Evolutionary conservation across 2,329 filamentous ascomycete genomes (phyloP).

Genomic region (Hymenoscyphus linearis): DNA sequence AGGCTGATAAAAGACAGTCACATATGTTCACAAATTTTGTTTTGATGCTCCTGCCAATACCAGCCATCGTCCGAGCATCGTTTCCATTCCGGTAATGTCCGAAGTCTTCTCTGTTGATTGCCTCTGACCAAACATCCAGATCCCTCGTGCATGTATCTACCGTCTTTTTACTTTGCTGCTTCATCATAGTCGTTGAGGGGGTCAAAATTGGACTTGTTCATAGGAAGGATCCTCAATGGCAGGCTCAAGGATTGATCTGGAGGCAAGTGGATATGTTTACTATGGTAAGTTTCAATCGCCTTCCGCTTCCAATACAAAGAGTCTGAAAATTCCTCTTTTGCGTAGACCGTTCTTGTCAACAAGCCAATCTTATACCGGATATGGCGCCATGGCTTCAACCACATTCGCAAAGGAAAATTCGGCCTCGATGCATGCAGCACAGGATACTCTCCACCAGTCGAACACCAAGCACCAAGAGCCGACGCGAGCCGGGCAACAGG

Average conservation of each 20-base stretch:
- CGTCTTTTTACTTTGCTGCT: neutral
- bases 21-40: constrained; percentile 5
- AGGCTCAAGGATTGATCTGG: constrained; percentile 18
- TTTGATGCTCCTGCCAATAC: constrained; percentile 4
- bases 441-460: constrained; percentile 6
- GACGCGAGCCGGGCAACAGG: neutral
- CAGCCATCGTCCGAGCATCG: constrained; percentile 1
- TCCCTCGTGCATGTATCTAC: constrained; percentile 1
- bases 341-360: constrained; percentile 22
- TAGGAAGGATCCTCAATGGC: constrained; percentile 3
- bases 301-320: neutral
- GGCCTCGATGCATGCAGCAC: constrained; percentile 9
- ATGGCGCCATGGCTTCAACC: constrained; percentile 16
- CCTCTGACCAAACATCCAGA: neutral
- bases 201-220: constrained; percentile 11
- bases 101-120: neutral
- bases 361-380: constrained; percentile 22
- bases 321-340: neutral
- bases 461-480: constrained; percentile 1
- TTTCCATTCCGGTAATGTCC: neutral
- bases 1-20: constrained; percentile 4
- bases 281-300: constrained; percentile 10
- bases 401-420: constrained; percentile 13
- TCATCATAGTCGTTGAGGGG: neutral
- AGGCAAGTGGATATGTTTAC: constrained; percentile 23